Conservation (phyloP, 2,329 filamentous ascomycete genomes). For the Fusarium burgessii region DNA sequence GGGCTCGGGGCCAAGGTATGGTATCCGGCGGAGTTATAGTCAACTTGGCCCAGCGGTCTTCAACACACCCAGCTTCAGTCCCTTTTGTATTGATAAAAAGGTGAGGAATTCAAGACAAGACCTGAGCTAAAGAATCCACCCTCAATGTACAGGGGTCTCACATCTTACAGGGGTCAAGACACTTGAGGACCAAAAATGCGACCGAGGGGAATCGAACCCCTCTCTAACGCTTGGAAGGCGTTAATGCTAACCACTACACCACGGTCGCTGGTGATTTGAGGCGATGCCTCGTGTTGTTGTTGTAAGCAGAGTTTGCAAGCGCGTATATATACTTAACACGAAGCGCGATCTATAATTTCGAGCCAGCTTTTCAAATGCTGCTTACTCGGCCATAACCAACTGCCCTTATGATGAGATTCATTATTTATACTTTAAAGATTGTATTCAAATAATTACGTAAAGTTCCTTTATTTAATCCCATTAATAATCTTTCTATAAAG, state of each 20-base stretch:
- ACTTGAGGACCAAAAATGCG: constrained; percentile 2
- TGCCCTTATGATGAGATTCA: no score
- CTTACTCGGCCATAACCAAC: neutral
- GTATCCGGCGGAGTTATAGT: no score
- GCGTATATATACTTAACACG: neutral
- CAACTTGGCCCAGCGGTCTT: no score
- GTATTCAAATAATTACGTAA: neutral
- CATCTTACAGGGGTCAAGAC: neutral
- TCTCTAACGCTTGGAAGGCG: constrained; percentile 37
- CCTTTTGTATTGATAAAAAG: no score
- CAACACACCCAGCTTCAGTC: no score
- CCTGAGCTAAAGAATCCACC: no score
- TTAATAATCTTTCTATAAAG: neutral
- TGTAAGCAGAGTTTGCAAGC: fast-evolving
- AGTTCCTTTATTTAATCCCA: neutral
- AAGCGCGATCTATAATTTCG: fast-evolving
- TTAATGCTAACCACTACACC: constrained; percentile 38
- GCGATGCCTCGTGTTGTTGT: neutral
- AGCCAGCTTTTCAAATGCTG: neutral
- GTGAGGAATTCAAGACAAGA: no score
- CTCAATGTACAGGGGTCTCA: fast-evolving
- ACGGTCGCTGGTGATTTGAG: constrained; percentile 17
- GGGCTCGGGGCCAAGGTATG: neutral
- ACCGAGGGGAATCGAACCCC: constrained; percentile 36
- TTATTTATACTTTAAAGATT: no score